phyloP scores from a whole-genome alignment of 495 filamentous ascomycete genomes.

The Penicillium subrubescens region DNA sequence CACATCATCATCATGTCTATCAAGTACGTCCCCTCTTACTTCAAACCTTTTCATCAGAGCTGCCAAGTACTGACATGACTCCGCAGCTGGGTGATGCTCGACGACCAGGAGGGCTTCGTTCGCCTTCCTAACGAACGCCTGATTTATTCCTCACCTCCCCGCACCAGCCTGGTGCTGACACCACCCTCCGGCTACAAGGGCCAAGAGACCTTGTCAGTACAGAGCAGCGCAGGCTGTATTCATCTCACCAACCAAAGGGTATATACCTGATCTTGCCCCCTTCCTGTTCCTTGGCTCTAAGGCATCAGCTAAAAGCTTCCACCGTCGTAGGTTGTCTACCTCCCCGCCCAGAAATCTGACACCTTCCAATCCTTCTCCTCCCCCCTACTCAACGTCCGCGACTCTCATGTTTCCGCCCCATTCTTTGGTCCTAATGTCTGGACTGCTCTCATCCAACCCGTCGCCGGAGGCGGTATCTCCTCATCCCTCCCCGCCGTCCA shows the following conservation, averaged over 20 bases:
- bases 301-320: background rate
- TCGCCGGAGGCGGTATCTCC: slow-evolving; percentile 82
- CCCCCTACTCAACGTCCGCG: slow-evolving; percentile 81
- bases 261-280: slow-evolving; percentile 25
- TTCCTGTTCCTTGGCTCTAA: background rate
- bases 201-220: slow-evolving; percentile 56
- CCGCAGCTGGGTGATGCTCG: slow-evolving; percentile 77
- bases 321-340: slow-evolving; percentile 76
- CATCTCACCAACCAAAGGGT: slow-evolving; percentile 93
- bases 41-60: background rate
- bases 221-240: slow-evolving; percentile 62
- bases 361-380: slow-evolving; percentile 85
- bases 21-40: slow-evolving; percentile 54
- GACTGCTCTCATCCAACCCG: slow-evolving; percentile 76
- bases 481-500: slow-evolving; percentile 71
- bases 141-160: slow-evolving; percentile 71
- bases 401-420: slow-evolving; percentile 87
- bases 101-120: slow-evolving; percentile 63
- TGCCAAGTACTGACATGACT: background rate
- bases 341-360: slow-evolving; percentile 68
- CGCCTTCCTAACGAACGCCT: slow-evolving; percentile 69
- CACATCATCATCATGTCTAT: slow-evolving; percentile 61
- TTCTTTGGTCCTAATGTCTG: slow-evolving; percentile 97
- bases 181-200: slow-evolving; percentile 61
- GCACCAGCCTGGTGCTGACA: slow-evolving; percentile 64